phyloP scores from a whole-genome alignment of 331 rosid species.

The Ulmus americana region DNA sequence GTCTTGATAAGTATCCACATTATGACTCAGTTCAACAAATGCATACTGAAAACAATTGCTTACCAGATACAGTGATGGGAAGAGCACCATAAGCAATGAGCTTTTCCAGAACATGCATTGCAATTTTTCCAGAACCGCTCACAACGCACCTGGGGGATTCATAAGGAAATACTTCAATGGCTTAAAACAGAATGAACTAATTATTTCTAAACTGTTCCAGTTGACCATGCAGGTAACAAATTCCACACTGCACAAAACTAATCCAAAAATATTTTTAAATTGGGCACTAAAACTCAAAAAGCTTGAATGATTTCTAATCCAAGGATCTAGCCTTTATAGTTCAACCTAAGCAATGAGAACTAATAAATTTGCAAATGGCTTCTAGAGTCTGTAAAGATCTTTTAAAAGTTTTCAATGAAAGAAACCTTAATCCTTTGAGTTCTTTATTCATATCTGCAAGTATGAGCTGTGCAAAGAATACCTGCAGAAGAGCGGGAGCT shows the following conservation, averaged over 20 bases:
- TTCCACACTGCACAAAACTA: not conserved
- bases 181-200: slow-evolving; percentile 16
- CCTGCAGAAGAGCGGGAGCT: slow-evolving; percentile 52
- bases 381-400: slow-evolving; percentile 16
- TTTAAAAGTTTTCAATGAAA: slow-evolving; percentile 26
- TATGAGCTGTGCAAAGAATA: slow-evolving; percentile 94
- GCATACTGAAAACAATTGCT: slow-evolving; percentile 12
- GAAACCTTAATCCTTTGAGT: slow-evolving; percentile 90
- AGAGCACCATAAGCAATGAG: slow-evolving; percentile 91
- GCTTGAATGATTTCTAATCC: not conserved
- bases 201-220: not conserved
- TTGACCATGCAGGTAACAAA: not conserved
- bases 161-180: slow-evolving; percentile 4
- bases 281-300: not conserved
- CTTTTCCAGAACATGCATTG: slow-evolving; percentile 96
- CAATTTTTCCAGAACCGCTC: slow-evolving; percentile 94
- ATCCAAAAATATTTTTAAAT: not conserved
- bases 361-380: slow-evolving; percentile 13
- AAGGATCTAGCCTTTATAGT: slow-evolving; percentile 6
- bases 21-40: slow-evolving; percentile 15
- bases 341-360: slow-evolving; percentile 21
- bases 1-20: not conserved
- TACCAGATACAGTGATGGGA: slow-evolving; percentile 92
- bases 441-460: slow-evolving; percentile 96
- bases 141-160: slow-evolving; percentile 41